phyloP scores from a whole-genome alignment of 495 filamentous ascomycete genomes.

The Lasiosphaeria hispida region DNA sequence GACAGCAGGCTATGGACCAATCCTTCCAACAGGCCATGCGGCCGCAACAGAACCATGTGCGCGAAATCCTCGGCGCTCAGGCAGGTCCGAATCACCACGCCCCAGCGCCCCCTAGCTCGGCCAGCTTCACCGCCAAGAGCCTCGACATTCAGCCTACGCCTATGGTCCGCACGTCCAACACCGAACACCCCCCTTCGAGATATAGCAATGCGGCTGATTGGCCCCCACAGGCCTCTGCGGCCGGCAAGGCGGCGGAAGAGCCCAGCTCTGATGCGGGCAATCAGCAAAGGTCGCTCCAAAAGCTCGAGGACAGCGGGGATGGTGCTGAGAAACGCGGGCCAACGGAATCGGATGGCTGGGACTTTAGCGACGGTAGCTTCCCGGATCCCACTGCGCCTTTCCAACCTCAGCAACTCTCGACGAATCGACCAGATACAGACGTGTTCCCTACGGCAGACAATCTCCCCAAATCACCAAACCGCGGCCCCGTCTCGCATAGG shows the following conservation, averaged over 20 bases:
- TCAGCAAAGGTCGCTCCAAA: slow-evolving; percentile 18
- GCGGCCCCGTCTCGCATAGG: slow-evolving; percentile 68
- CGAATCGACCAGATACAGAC: slow-evolving; percentile 74
- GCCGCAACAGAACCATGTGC: slow-evolving; percentile 43
- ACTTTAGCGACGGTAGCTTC: slow-evolving; percentile 75
- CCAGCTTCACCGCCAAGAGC: slow-evolving; percentile 38
- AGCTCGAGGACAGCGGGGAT: slow-evolving; percentile 37
- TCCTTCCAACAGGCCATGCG: slow-evolving; percentile 35
- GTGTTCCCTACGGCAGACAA: slow-evolving; percentile 81
- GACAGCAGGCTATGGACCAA: slow-evolving; percentile 34
- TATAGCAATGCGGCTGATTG: slow-evolving; percentile 42
- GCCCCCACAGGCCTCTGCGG: slow-evolving; percentile 35
- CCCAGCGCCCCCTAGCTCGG: slow-evolving; percentile 41
- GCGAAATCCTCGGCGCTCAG: slow-evolving; percentile 32
- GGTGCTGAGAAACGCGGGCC: slow-evolving; percentile 30
- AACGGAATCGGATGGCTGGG: slow-evolving; percentile 76
- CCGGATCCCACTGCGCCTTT: slow-evolving; percentile 43
- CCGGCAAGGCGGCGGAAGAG: slow-evolving; percentile 53
- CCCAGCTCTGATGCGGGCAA: slow-evolving; percentile 45
- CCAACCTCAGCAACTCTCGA: slow-evolving; percentile 37
- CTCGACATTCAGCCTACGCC: slow-evolving; percentile 40
- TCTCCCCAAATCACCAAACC: slow-evolving; percentile 74
- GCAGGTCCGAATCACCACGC: slow-evolving; percentile 56
- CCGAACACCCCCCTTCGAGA: slow-evolving; percentile 30
- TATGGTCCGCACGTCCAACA: slow-evolving; percentile 45